phyloP scores from a whole-genome alignment of 1,284 basidiomycete species.

The Mrakiaceae sp. region DNA sequence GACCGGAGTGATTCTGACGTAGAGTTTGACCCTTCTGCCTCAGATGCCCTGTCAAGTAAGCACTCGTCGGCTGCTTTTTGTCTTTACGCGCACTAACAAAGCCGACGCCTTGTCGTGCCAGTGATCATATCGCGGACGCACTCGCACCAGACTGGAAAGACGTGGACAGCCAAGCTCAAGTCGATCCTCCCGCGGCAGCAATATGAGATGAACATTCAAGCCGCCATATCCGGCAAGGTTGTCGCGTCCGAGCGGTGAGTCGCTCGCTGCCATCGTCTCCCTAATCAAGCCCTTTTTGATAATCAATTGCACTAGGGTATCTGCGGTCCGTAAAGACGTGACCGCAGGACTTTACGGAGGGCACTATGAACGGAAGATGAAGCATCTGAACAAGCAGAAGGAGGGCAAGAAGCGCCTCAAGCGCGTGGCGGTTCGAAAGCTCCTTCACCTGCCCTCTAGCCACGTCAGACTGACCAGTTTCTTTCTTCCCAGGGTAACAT shows the following conservation, averaged over 20 bases:
- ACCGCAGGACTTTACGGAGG: constrained; percentile 86
- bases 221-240: constrained; percentile 61
- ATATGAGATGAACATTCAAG: constrained; percentile 89
- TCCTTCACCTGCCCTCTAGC: background rate
- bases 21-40: background rate
- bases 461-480: background rate
- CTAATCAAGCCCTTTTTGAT: too few species aligned
- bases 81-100: too few species aligned
- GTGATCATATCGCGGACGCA: constrained; percentile 63
- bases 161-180: constrained; percentile 77
- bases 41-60: constrained; percentile 58
- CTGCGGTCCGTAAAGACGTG: constrained; percentile 73
- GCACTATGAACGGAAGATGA: constrained; percentile 42
- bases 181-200: constrained; percentile 85
- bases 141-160: constrained; percentile 57
- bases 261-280: background rate
- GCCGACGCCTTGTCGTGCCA: background rate
- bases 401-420: constrained; percentile 80
- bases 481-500: constrained; percentile 44
- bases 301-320: constrained; percentile 37
- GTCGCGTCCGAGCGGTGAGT: constrained; percentile 66
- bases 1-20: background rate
- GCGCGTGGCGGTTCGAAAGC: constrained; percentile 38
- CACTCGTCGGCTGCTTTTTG: background rate
- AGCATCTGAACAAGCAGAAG: constrained; percentile 85